Base-by-base conservation (phyloP, 2,329 filamentous ascomycete genomes). In the Dactylellina leptospora region DNA sequence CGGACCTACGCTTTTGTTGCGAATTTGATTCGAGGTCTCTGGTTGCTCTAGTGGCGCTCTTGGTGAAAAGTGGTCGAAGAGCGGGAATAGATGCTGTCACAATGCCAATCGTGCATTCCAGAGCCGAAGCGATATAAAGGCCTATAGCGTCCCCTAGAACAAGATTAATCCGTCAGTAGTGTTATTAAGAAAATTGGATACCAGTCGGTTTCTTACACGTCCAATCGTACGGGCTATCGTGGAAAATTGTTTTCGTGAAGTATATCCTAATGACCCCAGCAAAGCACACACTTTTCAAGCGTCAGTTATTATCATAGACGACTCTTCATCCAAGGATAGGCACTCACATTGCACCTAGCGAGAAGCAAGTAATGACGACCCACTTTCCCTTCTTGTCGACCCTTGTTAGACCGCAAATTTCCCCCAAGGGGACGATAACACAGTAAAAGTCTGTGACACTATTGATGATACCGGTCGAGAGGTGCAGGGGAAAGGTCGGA, bases 401-500 rank as follows among this genome's bases (percentile, higher is more conserved):
- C 20, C 51, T 58, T 4, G 58, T 62, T 6, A 71, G 50, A 4
- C 66, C 66, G 36, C 42, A 71, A 23, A 71, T 63, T 27, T 71
- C 66, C 1, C 66, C 66, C 11, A 71, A 27, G 25, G 66, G 66
- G 8, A 71, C 66, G 23, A 71, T 63, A 22, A 71, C 66, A 40
- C 66, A 71, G 51, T 71, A 71, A 11, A 71, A 55, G 11, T 71
- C 66, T 9, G 66, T 71, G 0, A 60, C 36, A 33, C 58, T 71
- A 22, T 71, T 71, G 27, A 71, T 71, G 23, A 71, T 59, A 20
- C 58, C 66, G 9, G 58, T 71, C 11, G 66, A 51, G 11, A 71
- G 27, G 47, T 71, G 66, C 20, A 59, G 58, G 6, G 66, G 66
- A 22, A 36, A 71, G 11, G 58, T 63, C 22, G 66, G 66, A 45